Evolutionary conservation across 163 green algal species (phyloP), one percentile per base, ranked within the genome.

Genomic region (Trebouxia gelatinosa): DNA sequence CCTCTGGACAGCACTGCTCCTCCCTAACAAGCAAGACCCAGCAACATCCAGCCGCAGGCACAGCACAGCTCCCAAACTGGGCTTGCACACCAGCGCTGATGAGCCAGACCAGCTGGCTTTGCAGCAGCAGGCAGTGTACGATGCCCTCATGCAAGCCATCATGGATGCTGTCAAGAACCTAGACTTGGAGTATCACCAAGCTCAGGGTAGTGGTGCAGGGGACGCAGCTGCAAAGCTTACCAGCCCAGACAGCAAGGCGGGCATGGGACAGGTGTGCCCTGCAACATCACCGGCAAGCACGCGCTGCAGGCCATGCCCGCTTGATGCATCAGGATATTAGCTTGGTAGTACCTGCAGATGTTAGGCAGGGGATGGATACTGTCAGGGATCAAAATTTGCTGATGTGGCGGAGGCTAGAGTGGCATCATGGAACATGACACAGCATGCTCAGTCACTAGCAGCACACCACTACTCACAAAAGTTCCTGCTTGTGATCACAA

Each of bases 121-220:
- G 57, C 57, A 37, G 57, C 57, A 38, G 51, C 21, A 59, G 38
- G 65, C 40, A 23, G 58, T 81, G 43, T 81, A 81, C 48, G 77
- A 77, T 50, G 50, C 65, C 5, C 43, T 77, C 17, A 1, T 81
- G 0, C 46, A 72, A 19, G 46, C 46, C 19, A 19, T 77, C 4
- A 13, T 81, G 26, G 48, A 66, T 43, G 64, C 46, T 6, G 31
- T 81, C 3, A 9, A 40, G 31, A 68, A 54, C 9, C 35, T 81
- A 35, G 59, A 81, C 31, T n/a, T 81, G n/a, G 31, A 61, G 31
- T 77, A 77, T 43, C 64, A 77, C 16, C 43, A 74, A 29, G 48
- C 46, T 13, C 19, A 57, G 7, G 28, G 11, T 46, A 28, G 5
- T 11, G n/a, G 13, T 6, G 28, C 28, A 21, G 35, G 31, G n/a